Evolutionary conservation across 1,139 yeast genomes (phyloP).

Genomic region (Yamadazyma aaseri): DNA sequence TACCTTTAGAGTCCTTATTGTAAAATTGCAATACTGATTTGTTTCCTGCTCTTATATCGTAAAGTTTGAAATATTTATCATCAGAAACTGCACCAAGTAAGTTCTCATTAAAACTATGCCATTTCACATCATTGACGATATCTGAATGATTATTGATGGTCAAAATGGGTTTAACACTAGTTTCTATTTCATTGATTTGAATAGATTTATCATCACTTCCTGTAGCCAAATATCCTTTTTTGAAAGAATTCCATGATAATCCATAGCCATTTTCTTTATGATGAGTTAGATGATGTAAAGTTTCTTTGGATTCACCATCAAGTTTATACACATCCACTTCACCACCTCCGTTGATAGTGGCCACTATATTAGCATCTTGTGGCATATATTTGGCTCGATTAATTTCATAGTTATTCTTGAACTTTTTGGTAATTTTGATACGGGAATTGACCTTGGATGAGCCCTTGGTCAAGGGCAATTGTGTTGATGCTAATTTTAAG

Average conservation of each 20-base stretch:
- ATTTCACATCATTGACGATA: conserved; percentile 72
- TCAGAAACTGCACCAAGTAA: conserved; percentile 72
- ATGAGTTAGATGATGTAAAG: conserved; percentile 39
- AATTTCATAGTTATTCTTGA: conserved; percentile 55
- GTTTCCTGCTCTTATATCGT: conserved; percentile 35
- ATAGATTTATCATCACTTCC: conserved; percentile 64
- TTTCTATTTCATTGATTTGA: conserved; percentile 54
- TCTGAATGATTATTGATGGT: conserved; percentile 44
- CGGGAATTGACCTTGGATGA: conserved; percentile 41
- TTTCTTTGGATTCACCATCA: conserved; percentile 23
- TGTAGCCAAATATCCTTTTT: conserved; percentile 51
- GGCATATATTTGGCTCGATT: conserved; percentile 86
- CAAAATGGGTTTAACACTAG: conserved; percentile 16
- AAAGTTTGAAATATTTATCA: conserved; percentile 47
- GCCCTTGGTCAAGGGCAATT: conserved; percentile 48
- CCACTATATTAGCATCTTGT: conserved; percentile 61
- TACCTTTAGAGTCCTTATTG: conserved; percentile 39
- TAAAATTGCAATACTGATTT: conserved; percentile 29
- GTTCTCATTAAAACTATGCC: conserved; percentile 54
- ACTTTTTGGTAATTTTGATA: conserved; percentile 62
- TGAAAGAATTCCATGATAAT: conserved; percentile 56
- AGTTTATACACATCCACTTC: conserved; percentile 64
- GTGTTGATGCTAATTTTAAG: conserved; percentile 71
- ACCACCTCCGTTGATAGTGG: conserved; percentile 79
- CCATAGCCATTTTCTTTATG: conserved; percentile 75